These are phyloP conservation scores for Digitaria exilis DNA, from an alignment of 202 grass and related monocot genomes.

Conservation along the genomic window DNA sequence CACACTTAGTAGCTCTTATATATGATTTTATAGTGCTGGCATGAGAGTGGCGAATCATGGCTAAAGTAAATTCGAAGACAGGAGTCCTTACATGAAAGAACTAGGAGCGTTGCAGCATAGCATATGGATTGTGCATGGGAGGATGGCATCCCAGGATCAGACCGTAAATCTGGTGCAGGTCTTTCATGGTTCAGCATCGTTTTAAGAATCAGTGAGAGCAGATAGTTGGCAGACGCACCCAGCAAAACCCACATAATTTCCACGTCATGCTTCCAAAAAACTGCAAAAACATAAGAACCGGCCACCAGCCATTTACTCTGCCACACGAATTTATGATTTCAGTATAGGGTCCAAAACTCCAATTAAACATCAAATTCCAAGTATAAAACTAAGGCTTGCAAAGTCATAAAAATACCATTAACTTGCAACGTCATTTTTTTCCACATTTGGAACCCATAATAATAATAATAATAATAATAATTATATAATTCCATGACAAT, in stretches of 20 bases:
- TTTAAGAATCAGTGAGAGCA: conserved; percentile 62
- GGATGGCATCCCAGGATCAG: conserved; percentile 93
- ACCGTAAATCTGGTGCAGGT: conserved; percentile 55
- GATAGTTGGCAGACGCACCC: conserved; percentile 54
- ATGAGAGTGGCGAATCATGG: not conserved
- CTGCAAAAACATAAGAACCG: conserved; percentile 50
- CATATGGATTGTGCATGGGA: conserved; percentile 90
- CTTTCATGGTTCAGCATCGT: conserved; percentile 77
- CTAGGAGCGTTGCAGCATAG: conserved; percentile 50
- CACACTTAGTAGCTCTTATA: not conserved
- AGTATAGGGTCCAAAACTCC: conserved; percentile 7
- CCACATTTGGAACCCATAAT: too few species aligned
- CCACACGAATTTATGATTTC: not conserved
- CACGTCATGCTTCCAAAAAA: conserved; percentile 69
- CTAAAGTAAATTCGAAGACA: not conserved
- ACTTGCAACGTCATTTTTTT: too few species aligned
- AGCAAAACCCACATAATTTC: conserved; percentile 66
- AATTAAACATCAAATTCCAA: not conserved
- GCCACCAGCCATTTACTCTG: conserved; percentile 89
- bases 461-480: too few species aligned
- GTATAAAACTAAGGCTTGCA: not conserved
- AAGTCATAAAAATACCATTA: too few species aligned
- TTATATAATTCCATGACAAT: not conserved
- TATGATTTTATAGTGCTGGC: not conserved
- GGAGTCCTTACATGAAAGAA: conserved; percentile 73